Conservation (phyloP, 2,329 filamentous ascomycete genomes). For the Ophiostoma populinum region DNA sequence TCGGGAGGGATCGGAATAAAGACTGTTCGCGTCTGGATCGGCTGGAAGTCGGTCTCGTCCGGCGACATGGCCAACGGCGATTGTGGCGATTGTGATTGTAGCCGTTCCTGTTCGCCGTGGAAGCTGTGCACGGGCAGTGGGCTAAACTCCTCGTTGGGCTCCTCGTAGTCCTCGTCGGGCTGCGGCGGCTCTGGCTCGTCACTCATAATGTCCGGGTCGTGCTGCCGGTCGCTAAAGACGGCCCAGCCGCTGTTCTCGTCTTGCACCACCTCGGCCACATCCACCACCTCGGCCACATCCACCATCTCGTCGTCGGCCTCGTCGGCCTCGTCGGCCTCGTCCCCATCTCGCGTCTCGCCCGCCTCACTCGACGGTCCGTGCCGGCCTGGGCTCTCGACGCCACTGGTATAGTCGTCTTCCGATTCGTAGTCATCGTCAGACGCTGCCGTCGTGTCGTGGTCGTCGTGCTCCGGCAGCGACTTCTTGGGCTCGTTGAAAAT, state of each 20-base stretch:
- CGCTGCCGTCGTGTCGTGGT: constrained; percentile 30
- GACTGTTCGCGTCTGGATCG: constrained; percentile 31
- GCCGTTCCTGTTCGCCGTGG: constrained; percentile 15
- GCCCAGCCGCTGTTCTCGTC: constrained; percentile 69
- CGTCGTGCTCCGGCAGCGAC: constrained; percentile 32
- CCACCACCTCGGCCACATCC: constrained; percentile 27
- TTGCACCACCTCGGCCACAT: constrained; percentile 27
- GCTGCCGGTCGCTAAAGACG: constrained; percentile 61
- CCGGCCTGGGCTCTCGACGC: constrained; percentile 65
- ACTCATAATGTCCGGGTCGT: constrained; percentile 34
- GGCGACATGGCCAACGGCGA: no score
- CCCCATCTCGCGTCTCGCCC: constrained; percentile 34
- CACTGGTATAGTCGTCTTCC: constrained; percentile 66
- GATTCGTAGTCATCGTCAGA: constrained; percentile 41
- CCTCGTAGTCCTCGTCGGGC: constrained; percentile 10
- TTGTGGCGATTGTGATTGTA: no score
- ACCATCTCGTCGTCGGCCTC: constrained; percentile 28
- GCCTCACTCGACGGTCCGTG: no score
- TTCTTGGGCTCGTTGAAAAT: constrained; percentile 80
- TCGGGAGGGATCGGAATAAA: constrained; percentile 73
- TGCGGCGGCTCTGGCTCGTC: no score
- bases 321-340: constrained; percentile 28
- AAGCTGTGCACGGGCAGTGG: constrained; percentile 5
- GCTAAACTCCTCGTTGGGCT: constrained; percentile 15
- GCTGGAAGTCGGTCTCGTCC: constrained; percentile 16